These are phyloP conservation scores for Leishmania amazonensis DNA, from an alignment of 208 protist species.

Conservation along the genomic window DNA sequence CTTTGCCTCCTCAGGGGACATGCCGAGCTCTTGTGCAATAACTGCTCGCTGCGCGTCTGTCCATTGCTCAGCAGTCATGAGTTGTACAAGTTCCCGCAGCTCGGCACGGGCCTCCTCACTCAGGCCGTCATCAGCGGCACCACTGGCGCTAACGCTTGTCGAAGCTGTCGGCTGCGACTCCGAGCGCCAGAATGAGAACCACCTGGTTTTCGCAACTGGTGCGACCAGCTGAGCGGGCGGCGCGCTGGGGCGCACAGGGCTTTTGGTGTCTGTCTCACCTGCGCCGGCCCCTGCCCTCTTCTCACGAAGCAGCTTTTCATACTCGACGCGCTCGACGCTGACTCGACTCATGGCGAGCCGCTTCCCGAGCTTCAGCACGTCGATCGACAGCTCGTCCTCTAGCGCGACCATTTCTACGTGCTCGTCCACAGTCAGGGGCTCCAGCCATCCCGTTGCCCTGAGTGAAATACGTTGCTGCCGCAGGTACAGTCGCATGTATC, in stretches of 20 bases:
- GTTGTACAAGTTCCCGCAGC: constrained; percentile 53
- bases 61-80: constrained; percentile 61
- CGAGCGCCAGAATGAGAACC: constrained; percentile 33
- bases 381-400: constrained; percentile 62
- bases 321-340: constrained; percentile 36
- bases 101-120: constrained; percentile 43
- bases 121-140: constrained; percentile 14
- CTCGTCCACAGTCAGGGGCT: constrained; percentile 41
- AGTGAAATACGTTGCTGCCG: constrained; percentile 35
- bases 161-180: constrained; percentile 1
- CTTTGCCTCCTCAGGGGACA: constrained; percentile 50
- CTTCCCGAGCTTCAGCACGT: constrained; percentile 61
- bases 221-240: neutral
- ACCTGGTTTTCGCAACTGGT: neutral
- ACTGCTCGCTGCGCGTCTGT: constrained; percentile 59
- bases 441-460: constrained; percentile 38
- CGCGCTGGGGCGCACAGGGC: neutral
- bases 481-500: constrained; percentile 54
- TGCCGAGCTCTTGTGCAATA: constrained; percentile 72
- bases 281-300: neutral
- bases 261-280: neutral
- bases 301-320: constrained; percentile 32
- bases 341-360: constrained; percentile 44
- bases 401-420: constrained; percentile 31
- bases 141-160: neutral